Evolutionary conservation across 2,329 filamentous ascomycete genomes (phyloP).

Genomic region (Colletotrichum agaves): DNA sequence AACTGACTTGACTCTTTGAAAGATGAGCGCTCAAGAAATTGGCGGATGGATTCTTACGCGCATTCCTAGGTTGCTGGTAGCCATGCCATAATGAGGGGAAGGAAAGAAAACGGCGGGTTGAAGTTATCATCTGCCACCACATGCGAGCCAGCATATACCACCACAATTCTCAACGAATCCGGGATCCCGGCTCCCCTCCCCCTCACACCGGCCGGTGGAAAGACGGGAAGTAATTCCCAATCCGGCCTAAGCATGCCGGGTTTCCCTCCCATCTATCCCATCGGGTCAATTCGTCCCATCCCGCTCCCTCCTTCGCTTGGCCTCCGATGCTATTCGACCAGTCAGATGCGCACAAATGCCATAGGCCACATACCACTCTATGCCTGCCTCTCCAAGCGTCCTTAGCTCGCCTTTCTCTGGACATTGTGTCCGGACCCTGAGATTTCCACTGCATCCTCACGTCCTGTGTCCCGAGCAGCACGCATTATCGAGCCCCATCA

Average conservation of each 20-base stretch:
- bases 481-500: neutral
- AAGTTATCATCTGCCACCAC: neutral
- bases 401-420: conserved; percentile 1
- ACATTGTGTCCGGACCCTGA: neutral
- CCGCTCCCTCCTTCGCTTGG: conserved; percentile 2
- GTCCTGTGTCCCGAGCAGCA: neutral
- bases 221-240: neutral
- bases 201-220: conserved; percentile 1
- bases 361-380: neutral
- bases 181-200: conserved; percentile 16
- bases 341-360: neutral
- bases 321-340: neutral
- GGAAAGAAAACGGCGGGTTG: no score
- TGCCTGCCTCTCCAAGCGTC: neutral
- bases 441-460: neutral
- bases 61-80: no score
- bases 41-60: no score
- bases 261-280: neutral
- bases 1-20: neutral
- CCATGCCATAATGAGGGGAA: no score
- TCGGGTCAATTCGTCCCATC: neutral
- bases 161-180: neutral
- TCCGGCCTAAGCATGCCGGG: neutral
- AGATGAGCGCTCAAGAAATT: neutral
- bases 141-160: neutral